A percentile compares a stretch with the other conserved stretches of the same genome.
phyloP scores from a whole-genome alignment of 1,139 yeast species.

The Pichia cactophila region DNA sequence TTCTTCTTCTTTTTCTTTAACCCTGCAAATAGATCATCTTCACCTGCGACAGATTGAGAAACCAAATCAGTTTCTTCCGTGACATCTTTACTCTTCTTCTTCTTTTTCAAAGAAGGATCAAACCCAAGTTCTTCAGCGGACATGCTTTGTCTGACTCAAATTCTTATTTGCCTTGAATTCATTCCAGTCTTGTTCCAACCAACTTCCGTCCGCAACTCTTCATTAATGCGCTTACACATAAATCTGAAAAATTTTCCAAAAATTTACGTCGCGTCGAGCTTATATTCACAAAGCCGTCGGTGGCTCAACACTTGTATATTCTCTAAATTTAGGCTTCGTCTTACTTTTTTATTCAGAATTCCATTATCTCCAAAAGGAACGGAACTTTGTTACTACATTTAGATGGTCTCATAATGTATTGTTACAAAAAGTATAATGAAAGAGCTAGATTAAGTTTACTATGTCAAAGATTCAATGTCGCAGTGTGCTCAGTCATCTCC shows the following conservation, averaged over 20 bases:
- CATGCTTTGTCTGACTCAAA: conserved; percentile 18
- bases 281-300: too few species aligned
- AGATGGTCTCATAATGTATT: neutral
- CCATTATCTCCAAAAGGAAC: too few species aligned
- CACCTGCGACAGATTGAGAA: conserved; percentile 21
- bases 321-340: too few species aligned
- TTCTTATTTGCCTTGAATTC: neutral
- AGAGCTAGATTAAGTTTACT: neutral
- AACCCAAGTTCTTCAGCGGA: conserved; percentile 55
- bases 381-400: neutral
- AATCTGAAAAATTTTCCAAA: neutral
- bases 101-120: conserved; percentile 75
- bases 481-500: conserved; percentile 17
- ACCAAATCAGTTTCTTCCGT: conserved; percentile 27
- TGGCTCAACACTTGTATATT: neutral
- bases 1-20: conserved; percentile 49
- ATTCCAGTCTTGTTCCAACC: neutral
- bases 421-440: neutral
- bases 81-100: conserved; percentile 59
- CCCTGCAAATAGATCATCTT: conserved; percentile 48
- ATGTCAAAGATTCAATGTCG: neutral
- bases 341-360: too few species aligned
- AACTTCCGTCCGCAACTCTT: neutral
- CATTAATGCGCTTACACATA: too few species aligned
- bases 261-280: neutral